Conservation (phyloP, 768 basidiomycete genomes). For the Pleurotus platypus region DNA sequence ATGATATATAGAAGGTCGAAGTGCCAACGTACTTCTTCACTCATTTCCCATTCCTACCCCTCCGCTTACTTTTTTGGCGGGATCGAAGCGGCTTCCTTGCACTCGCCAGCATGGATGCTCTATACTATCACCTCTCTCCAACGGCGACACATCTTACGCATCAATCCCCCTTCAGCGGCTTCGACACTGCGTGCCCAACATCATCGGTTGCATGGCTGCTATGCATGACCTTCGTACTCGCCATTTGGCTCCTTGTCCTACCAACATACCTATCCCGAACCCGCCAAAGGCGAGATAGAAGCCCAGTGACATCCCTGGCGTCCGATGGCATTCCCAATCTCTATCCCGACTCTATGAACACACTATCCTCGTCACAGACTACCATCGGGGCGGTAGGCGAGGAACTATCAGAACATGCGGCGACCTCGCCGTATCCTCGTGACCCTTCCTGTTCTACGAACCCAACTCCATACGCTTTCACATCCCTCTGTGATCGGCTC, state of each 20-base stretch:
- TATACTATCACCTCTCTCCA: neutral
- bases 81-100: neutral
- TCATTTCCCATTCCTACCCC: neutral
- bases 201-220: neutral
- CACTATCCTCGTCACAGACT: no score
- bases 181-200: neutral
- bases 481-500: constrained; percentile 36
- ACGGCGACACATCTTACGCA: neutral
- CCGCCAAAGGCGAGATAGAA: no score
- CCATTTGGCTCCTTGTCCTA: neutral
- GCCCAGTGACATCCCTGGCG: no score
- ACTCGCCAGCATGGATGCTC: neutral
- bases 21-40: neutral
- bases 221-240: neutral
- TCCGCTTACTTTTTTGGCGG: neutral
- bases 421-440: no score
- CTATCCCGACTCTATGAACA: no score
- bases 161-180: neutral
- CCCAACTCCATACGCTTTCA: constrained; percentile 21
- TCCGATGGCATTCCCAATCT: no score
- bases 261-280: no score
- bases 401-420: no score
- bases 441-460: no score
- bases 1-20: constrained; percentile 4
- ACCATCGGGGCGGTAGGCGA: no score